Conservation (phyloP, 352 stramenopile species). For the Phytophthora sp. region DNA sequence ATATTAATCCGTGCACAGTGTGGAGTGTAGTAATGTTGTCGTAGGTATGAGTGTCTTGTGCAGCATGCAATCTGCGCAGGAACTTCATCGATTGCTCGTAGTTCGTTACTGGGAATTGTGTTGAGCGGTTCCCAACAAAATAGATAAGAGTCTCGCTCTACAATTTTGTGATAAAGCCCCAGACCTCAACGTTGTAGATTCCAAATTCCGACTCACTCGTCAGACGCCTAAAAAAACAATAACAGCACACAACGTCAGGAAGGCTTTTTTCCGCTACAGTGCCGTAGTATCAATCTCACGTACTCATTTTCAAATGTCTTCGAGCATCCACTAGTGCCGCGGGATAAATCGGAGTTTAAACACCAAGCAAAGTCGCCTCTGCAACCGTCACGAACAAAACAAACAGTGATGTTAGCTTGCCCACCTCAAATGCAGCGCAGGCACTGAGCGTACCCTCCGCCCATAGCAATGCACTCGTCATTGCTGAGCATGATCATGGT, state of each 20-base stretch:
- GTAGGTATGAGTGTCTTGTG: too few species aligned
- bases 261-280: background rate
- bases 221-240: slow-evolving; percentile 33
- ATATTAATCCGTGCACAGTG: slow-evolving; percentile 26
- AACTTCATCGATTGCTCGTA: too few species aligned
- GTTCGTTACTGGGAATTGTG: too few species aligned
- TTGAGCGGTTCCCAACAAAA: slow-evolving; percentile 1
- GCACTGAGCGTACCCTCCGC: slow-evolving; percentile 56
- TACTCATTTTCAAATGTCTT: slow-evolving; percentile 72
- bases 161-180: slow-evolving; percentile 64
- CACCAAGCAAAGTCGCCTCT: slow-evolving; percentile 73
- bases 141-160: slow-evolving; percentile 39
- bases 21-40: too few species aligned
- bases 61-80: too few species aligned
- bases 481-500: slow-evolving; percentile 81
- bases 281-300: background rate
- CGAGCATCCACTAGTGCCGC: slow-evolving; percentile 48
- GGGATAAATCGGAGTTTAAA: slow-evolving; percentile 71
- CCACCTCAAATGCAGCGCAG: background rate
- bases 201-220: slow-evolving; percentile 61
- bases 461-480: slow-evolving; percentile 72
- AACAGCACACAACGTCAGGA: background rate
- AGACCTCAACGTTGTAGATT: slow-evolving; percentile 69
- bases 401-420: background rate
- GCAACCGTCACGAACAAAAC: background rate